Percentiles rank a stretch among this genome's conserved stretches.
phyloP scores from a whole-genome alignment of 2,329 filamentous ascomycete species.

The Ophiostoma perfectum region DNA sequence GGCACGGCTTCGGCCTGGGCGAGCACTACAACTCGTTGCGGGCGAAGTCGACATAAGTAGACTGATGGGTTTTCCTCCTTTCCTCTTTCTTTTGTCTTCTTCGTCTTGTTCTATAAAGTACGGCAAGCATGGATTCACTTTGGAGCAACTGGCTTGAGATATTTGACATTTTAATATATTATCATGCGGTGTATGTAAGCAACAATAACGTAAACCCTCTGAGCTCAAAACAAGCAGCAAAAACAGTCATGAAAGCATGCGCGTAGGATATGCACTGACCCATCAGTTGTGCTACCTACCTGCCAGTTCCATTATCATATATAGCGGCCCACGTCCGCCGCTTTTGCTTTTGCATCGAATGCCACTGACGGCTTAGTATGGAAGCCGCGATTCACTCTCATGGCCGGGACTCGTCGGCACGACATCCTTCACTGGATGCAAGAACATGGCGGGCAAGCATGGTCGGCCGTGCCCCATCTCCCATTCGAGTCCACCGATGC shows the following conservation, averaged over 20 bases:
- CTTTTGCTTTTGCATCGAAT: neutral
- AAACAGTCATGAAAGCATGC: neutral
- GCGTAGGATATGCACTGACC: neutral
- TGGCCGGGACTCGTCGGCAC: slow-evolving; percentile 45
- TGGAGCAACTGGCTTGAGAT: neutral
- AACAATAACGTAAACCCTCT: neutral
- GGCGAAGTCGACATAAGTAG: slow-evolving; percentile 33
- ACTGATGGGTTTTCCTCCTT: neutral
- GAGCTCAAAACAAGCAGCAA: neutral
- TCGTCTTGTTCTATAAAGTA: neutral
- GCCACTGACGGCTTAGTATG: slow-evolving; percentile 29
- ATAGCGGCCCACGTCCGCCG: no score
- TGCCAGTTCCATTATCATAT: no score
- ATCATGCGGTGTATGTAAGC: neutral
- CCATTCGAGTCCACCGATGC: slow-evolving; percentile 51
- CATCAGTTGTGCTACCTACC: no score
- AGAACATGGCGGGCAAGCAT: slow-evolving; percentile 54
- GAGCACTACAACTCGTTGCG: slow-evolving; percentile 95
- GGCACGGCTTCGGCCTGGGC: slow-evolving; percentile 86
- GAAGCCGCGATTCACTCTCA: slow-evolving; percentile 38
- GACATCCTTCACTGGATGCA: slow-evolving; percentile 57
- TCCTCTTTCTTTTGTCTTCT: neutral
- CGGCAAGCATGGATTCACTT: neutral
- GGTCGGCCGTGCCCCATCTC: slow-evolving; percentile 51
- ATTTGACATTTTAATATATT: neutral